These are phyloP conservation scores for Skeletonema tropicum DNA, from an alignment of 108 stramenopile species.

Conservation along the genomic window DNA sequence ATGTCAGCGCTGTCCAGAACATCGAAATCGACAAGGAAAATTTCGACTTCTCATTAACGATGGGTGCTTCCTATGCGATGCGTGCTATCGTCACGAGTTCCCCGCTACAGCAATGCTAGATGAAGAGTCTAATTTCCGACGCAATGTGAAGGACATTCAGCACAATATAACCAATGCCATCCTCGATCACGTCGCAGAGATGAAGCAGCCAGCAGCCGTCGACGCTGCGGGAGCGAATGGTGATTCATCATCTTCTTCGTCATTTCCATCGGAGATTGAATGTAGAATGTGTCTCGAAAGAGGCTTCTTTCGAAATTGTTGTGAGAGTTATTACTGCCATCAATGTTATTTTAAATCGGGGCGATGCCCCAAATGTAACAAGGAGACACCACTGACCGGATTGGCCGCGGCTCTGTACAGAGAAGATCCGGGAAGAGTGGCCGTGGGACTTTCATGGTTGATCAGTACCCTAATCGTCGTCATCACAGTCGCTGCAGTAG, in stretches of 20 bases:
- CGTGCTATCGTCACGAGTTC: slow-evolving; percentile 31
- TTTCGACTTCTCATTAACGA: slow-evolving; percentile 42
- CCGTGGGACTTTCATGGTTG: slow-evolving; percentile 37
- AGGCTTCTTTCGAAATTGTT: slow-evolving; percentile 41
- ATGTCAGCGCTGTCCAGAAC: slow-evolving; percentile 33
- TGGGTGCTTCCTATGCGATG: slow-evolving; percentile 35
- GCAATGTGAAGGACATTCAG: slow-evolving; percentile 7
- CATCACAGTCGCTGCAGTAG: slow-evolving; percentile 3
- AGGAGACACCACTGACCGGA: slow-evolving; percentile 26
- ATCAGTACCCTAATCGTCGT: slow-evolving; percentile 19
- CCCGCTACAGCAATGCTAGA: slow-evolving; percentile 49
- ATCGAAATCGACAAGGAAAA: slow-evolving; percentile 30
- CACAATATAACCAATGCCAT: slow-evolving; percentile 12
- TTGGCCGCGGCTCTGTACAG: slow-evolving; percentile 14
- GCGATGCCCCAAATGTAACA: slow-evolving; percentile 32
- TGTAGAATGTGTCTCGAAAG: slow-evolving; percentile 41
- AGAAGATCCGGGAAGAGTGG: slow-evolving; percentile 33
- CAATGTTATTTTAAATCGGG: slow-evolving; percentile 33
- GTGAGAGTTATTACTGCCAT: slow-evolving; percentile 43
- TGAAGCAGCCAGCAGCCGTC: not conserved
- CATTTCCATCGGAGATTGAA: slow-evolving; percentile 38
- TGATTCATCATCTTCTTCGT: not conserved
- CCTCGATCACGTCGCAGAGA: not conserved
- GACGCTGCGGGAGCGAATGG: not conserved
- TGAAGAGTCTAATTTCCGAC: slow-evolving; percentile 13